Evolutionary conservation across 768 basidiomycete genomes (phyloP).

Genomic region (Russula abietina): DNA sequence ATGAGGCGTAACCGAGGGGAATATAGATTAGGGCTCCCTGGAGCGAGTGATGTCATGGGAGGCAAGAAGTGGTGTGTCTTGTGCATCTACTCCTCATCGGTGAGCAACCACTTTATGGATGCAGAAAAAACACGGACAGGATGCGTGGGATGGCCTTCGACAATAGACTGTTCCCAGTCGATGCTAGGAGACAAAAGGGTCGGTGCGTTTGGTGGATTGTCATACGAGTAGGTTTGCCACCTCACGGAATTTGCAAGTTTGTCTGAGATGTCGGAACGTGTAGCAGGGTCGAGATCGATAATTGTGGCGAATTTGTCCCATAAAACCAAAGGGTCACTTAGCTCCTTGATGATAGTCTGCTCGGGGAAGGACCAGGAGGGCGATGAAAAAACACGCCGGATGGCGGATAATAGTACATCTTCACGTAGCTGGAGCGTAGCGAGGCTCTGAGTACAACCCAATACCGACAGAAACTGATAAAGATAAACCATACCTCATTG

Average conservation of each 20-base stretch:
- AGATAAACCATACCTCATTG: conserved; percentile 3
- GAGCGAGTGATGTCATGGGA: conserved; percentile 41
- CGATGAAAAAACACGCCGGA: neutral
- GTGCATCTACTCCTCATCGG: conserved; percentile 43
- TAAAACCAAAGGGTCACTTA: conserved; percentile 34
- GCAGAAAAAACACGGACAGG: conserved; percentile 35
- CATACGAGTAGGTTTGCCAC: conserved; percentile 51
- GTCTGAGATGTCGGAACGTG: conserved; percentile 39
- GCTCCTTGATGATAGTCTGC: neutral
- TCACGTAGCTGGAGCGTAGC: neutral
- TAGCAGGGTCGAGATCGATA: conserved; percentile 33
- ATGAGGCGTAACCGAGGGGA: conserved; percentile 45
- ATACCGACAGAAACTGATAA: neutral
- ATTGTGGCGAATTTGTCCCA: conserved; percentile 41
- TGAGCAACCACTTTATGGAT: neutral
- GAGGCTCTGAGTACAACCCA: neutral
- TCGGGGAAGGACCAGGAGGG: conserved; percentile 7
- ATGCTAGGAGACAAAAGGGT: conserved; percentile 44
- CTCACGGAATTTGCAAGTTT: conserved; percentile 46
- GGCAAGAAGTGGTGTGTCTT: conserved; percentile 49
- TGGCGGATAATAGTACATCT: neutral
- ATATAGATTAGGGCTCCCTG: conserved; percentile 46
- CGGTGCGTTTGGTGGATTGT: conserved; percentile 43
- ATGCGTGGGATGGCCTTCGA: conserved; percentile 56
- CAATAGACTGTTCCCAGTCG: conserved; percentile 56